phyloP scores from a whole-genome alignment of 768 basidiomycete genomes.

The Lactifluus piperatus region DNA sequence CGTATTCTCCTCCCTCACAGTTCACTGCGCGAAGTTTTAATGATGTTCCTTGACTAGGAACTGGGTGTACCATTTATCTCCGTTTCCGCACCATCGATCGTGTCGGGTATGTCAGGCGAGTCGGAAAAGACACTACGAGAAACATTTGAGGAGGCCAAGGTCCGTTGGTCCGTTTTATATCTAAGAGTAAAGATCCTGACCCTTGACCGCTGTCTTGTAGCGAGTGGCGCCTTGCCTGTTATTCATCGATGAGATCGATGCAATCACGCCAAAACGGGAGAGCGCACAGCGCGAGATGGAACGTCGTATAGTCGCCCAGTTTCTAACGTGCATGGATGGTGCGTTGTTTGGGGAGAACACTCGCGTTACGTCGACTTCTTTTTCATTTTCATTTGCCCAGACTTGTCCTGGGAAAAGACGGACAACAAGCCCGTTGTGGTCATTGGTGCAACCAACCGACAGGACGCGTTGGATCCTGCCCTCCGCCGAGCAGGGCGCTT shows the following conservation, averaged over 20 bases:
- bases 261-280: constrained; percentile 95
- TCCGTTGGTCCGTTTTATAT: constrained; percentile 26
- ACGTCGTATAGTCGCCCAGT: constrained; percentile 91
- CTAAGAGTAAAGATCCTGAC: background rate
- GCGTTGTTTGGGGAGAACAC: constrained; percentile 20
- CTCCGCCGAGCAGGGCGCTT: constrained; percentile 90
- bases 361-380: background rate
- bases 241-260: constrained; percentile 97
- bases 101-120: constrained; percentile 98
- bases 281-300: constrained; percentile 99
- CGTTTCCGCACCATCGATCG: constrained; percentile 91
- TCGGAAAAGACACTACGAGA: constrained; percentile 94
- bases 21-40: background rate
- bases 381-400: constrained; percentile 31
- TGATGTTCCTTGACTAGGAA: constrained; percentile 48
- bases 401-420: constrained; percentile 91
- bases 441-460: constrained; percentile 93
- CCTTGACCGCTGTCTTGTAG: constrained; percentile 30
- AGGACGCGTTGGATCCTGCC: constrained; percentile 90
- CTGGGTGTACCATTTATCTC: constrained; percentile 87
- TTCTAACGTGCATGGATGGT: constrained; percentile 99
- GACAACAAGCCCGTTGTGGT: constrained; percentile 90
- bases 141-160: constrained; percentile 96
- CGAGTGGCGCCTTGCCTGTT: constrained; percentile 85
- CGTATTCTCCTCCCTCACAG: constrained; percentile 22